These are phyloP conservation scores for Elsinoe batatas DNA, from an alignment of 2,329 filamentous ascomycete species.

Conservation along the genomic window DNA sequence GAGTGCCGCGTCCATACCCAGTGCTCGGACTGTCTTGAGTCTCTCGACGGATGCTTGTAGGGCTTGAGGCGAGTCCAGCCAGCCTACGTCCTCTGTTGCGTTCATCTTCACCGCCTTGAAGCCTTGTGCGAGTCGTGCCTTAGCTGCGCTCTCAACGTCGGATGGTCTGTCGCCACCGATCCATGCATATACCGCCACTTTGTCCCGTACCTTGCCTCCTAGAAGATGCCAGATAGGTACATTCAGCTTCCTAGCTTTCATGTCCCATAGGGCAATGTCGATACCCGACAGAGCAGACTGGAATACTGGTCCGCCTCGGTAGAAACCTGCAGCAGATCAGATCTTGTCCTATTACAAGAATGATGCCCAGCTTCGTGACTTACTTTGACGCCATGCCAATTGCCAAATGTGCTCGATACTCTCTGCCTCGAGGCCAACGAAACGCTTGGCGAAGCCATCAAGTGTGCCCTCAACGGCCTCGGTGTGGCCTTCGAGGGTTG, in stretches of 20 bases:
- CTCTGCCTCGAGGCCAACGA: constrained; percentile 59
- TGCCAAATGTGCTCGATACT: constrained; percentile 79
- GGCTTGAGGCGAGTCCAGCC: constrained; percentile 60
- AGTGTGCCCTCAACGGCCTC: constrained; percentile 65
- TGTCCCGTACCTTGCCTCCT: constrained; percentile 62
- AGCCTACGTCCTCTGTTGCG: constrained; percentile 63
- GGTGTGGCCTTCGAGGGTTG: constrained; percentile 62
- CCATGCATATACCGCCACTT: constrained; percentile 66
- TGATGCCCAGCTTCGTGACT: constrained; percentile 21
- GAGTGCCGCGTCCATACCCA: constrained; percentile 63
- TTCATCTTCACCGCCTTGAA: constrained; percentile 70
- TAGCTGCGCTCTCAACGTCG: constrained; percentile 48
- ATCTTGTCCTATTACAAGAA: not conserved
- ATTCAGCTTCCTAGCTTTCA: constrained; percentile 55
- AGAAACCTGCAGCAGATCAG: constrained; percentile 45
- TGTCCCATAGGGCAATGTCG: constrained; percentile 71
- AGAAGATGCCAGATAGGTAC: constrained; percentile 65
- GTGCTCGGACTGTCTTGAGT: constrained; percentile 55
- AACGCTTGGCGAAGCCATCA: constrained; percentile 53
- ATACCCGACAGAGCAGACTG: constrained; percentile 71
- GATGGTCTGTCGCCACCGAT: constrained; percentile 64
- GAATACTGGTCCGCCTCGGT: constrained; percentile 67
- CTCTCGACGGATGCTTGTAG: constrained; percentile 57
- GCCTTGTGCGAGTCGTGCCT: constrained; percentile 49
- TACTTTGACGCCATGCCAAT: constrained; percentile 50